These are phyloP conservation scores for Dactylorhiza incarnata DNA, from an alignment of 106 monocot species.

Conservation along the genomic window DNA sequence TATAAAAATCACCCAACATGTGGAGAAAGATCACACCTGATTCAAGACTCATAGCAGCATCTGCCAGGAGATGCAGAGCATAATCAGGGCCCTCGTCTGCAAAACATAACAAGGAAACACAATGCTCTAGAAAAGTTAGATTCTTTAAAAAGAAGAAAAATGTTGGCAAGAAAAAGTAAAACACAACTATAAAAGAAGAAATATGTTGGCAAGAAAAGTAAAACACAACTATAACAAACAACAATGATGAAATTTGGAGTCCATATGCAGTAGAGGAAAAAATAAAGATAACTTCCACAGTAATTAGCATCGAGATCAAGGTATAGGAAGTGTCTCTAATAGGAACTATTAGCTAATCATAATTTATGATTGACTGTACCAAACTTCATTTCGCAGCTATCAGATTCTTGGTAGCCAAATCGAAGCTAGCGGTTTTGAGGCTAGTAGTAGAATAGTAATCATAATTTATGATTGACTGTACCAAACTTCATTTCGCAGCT, in stretches of 20 bases:
- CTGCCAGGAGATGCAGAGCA: slow-evolving; percentile 2
- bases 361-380: no score
- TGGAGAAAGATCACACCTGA: background rate
- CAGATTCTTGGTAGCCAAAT: no score
- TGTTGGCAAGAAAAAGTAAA: background rate
- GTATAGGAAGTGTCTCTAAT: no score
- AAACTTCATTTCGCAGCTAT: no score
- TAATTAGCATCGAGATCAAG: background rate
- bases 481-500: no score
- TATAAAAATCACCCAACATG: background rate
- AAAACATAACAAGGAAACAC: background rate
- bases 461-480: no score
- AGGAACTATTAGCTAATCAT: no score
- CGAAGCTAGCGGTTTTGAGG: no score
- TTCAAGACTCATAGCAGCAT: background rate
- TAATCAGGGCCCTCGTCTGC: background rate
- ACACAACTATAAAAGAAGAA: background rate
- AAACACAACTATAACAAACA: background rate
- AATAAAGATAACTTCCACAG: background rate
- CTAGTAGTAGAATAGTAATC: no score
- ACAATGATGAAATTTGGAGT: background rate
- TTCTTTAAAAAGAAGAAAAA: background rate
- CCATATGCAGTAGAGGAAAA: background rate
- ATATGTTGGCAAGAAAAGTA: background rate
- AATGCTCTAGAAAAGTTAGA: background rate